A percentile compares a stretch with the other conserved stretches of the same genome.
Conservation (phyloP, 148 eudicot genomes). For the Spergularia marina region DNA sequence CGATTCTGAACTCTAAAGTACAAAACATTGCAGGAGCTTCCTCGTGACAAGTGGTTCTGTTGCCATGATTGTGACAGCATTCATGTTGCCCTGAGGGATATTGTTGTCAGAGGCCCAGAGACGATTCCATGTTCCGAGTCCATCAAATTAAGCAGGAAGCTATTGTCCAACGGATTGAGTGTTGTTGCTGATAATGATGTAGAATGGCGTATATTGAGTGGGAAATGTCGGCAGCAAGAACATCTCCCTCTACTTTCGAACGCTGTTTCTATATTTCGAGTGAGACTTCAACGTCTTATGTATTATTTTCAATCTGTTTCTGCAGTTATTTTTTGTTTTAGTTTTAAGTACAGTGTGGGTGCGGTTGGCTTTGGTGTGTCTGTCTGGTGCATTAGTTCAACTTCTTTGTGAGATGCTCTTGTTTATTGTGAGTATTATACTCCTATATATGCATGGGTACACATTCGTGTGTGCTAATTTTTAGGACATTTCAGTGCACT, state of each 20-base stretch:
- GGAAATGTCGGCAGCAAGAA: constrained; percentile 71
- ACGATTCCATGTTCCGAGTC: constrained; percentile 45
- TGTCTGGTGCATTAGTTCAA: not conserved
- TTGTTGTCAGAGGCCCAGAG: constrained; percentile 48
- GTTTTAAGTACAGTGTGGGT: not conserved
- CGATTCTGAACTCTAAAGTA: not conserved
- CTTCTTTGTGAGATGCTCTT: not conserved
- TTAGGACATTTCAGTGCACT: not conserved
- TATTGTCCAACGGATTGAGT: constrained; percentile 39
- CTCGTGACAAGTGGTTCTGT: constrained; percentile 88
- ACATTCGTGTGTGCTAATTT: too few relatives aligned
- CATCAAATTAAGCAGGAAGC: constrained; percentile 42
- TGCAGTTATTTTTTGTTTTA: not conserved
- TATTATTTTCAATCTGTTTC: not conserved
- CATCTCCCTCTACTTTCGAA: constrained; percentile 64
- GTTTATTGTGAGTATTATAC: not conserved
- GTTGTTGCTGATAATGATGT: constrained; percentile 45
- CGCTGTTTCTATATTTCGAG: constrained; percentile 85
- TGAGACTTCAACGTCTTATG: constrained; percentile 33
- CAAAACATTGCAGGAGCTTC: constrained; percentile 60
- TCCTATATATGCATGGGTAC: not conserved
- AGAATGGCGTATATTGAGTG: constrained; percentile 73
- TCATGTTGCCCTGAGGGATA: constrained; percentile 47
- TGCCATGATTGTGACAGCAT: constrained; percentile 64
- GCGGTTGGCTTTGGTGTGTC: not conserved